Percentiles rank a stretch among this genome's conserved stretches.
Conservation (phyloP, 345 rosid genomes). For the Dovyalis caffra region DNA sequence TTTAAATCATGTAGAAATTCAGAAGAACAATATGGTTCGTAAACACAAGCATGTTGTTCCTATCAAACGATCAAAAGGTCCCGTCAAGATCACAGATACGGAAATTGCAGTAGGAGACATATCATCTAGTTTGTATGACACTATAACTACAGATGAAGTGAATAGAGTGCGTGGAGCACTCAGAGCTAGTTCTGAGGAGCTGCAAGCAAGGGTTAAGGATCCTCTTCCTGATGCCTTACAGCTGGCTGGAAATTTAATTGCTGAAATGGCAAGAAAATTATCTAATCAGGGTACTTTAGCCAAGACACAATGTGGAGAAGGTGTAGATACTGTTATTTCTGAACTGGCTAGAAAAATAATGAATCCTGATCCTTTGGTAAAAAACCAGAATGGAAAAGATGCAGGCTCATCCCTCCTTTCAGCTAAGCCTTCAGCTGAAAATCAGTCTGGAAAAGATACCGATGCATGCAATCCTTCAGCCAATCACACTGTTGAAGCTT, state of each 20-base stretch:
- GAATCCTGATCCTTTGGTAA: conserved; percentile 7
- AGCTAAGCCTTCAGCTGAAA: not conserved
- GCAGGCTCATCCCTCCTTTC: not conserved
- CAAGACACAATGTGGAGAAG: conserved; percentile 14
- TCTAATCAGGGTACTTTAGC: conserved; percentile 2
- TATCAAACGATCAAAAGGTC: conserved; percentile 13
- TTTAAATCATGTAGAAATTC: not conserved
- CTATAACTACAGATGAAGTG: conserved; percentile 32
- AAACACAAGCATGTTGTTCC: conserved; percentile 18
- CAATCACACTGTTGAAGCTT: not conserved
- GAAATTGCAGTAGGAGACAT: conserved; percentile 14
- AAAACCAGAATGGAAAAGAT: not conserved
- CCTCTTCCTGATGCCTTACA: conserved; percentile 51
- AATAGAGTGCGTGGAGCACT: conserved; percentile 40
- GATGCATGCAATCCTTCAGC: not conserved
- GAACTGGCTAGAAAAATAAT: not conserved
- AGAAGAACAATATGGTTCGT: not conserved
- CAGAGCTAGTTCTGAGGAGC: conserved; percentile 37
- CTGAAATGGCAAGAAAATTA: conserved; percentile 9
- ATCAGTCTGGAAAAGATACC: not conserved
- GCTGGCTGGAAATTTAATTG: conserved; percentile 30
- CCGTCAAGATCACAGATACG: conserved; percentile 19
- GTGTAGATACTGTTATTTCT: not conserved
- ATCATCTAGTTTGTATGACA: conserved; percentile 4
- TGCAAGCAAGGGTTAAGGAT: conserved; percentile 43